phyloP scores from a whole-genome alignment of 2,329 filamentous ascomycete species.

The Talaromyces islandicus region DNA sequence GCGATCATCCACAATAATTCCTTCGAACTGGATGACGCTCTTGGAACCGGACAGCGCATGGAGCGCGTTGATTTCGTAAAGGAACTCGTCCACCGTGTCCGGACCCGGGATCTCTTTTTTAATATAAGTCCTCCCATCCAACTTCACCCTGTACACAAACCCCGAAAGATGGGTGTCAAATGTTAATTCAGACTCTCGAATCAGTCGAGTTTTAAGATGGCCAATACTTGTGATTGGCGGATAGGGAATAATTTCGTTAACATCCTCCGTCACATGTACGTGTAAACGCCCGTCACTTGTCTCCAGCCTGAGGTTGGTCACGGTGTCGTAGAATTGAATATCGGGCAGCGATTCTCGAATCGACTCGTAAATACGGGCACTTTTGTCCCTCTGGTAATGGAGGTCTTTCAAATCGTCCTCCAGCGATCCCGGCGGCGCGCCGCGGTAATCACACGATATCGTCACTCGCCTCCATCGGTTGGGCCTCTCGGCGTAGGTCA shows the following conservation, averaged over 20 bases:
- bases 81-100: conserved; percentile 90
- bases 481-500: conserved; percentile 80
- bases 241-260: conserved; percentile 89
- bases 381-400: conserved; percentile 86
- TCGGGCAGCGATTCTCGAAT: conserved; percentile 88
- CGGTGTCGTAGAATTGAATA: conserved; percentile 92
- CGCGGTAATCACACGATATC: conserved; percentile 86
- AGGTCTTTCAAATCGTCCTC: conserved; percentile 75
- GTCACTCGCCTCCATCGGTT: conserved; percentile 82
- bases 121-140: conserved; percentile 66
- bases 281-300: conserved; percentile 83
- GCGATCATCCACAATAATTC: conserved; percentile 76
- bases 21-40: conserved; percentile 80
- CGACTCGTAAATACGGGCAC: conserved; percentile 84
- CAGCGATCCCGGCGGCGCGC: conserved; percentile 71
- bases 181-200: conserved; percentile 67
- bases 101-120: conserved; percentile 98
- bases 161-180: conserved; percentile 94
- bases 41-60: conserved; percentile 65
- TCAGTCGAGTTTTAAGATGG: conserved; percentile 53
- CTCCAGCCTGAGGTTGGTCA: conserved; percentile 91
- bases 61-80: conserved; percentile 97
- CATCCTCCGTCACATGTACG: conserved; percentile 95
- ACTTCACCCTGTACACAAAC: conserved; percentile 89
- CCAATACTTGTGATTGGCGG: conserved; percentile 67